Evolutionary conservation across 371 early-diverging fungal species (phyloP), one percentile per base, ranked within the genome.

Genomic region (Mucor racemosus): DNA sequence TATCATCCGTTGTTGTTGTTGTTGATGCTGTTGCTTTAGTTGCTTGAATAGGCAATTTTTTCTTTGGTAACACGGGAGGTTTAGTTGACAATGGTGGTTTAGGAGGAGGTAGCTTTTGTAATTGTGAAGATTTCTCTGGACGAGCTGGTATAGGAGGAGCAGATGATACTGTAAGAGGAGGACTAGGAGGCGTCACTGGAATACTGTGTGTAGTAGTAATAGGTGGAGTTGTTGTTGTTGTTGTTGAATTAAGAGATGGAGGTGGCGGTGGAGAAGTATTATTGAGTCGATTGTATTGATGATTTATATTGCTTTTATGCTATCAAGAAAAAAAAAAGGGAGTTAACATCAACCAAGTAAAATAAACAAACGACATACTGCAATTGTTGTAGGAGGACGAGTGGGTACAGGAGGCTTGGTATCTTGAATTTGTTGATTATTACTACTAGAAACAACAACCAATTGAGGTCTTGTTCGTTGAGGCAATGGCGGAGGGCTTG

Each of bases 111-210:
- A 69, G 59, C 59, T 76, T 64, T 66, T 66, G 54, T 58, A 48
- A 48, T 19, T 48, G 48, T 21, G 48, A 21, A n/a, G 73, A 56
- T 59, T 57, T 26, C 2, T 77, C 71, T n/a, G 79, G 75, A 14
- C 64, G 64, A 40, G 74, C 72, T 40, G 78, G 60, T 33, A 62
- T 64, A 64, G 84, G 75, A 17, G 76, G 79, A 9, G 79, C 72
- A 13, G 63, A 48, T 19, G 48, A 48, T 10, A 19, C 17, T 17
- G 48, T 48, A 9, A 19, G 10, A 19, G 48, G 48, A 17, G 48
- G 48, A 48, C 19, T 48, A 9, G 48, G 19, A 48, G 48, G 48
- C 48, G 48, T 21, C 19, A 48, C 48, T 48, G 7, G 21, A 9
- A 17, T 17, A 8, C 10, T 8, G 6, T 21, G 19, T 3, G 3